Base-by-base conservation (phyloP, 768 basidiomycete species). In the Boletus tylopilopsis region DNA sequence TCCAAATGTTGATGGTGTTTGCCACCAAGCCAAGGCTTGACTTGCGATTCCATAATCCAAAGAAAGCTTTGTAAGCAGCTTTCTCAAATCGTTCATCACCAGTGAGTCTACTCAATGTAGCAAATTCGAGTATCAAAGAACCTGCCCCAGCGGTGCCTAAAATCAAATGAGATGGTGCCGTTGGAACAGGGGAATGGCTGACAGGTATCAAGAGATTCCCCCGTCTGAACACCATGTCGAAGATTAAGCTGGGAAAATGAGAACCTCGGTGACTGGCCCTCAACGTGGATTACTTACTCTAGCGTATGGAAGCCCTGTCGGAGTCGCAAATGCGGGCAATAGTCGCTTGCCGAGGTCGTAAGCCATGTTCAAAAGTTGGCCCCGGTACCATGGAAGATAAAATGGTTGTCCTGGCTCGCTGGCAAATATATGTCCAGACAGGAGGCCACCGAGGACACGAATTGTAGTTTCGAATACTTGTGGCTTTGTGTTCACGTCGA, bases 391-490 rank as follows among this genome's bases (percentile, higher is more conserved):
- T 4, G 87, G 82, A 34, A 95, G 71, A 60, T 82, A 73, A 60
- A 92, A 91, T 18, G 82, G 80, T 32, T 84, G 82, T 2, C 71
- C 78, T 2, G 75, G 69, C 42, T 81, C 73, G 51, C 75, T 82
- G n/a, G 90, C 89, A 63, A 84, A 88, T 44, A 86, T 80, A 59
- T 94, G 93, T 22, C 82, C 93, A 7, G 90, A 91, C 13, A 94
- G 66, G 32, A 99, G 77, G 5, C 93, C 92, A 4, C 96, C 96
- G 9, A 99, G 73, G 6, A 94, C 91, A 23, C 94, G 83, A 47
- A 98, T 98, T 1, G 91, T 97, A 10, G 90, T 90, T 72, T 99
- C 95, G 62, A 99, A 99, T 5, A 98, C 87, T 76, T 99, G 95
- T n/a, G 96, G 93, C 67, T 84, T 91, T 35, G 91, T 92, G 68